Percentiles rank a stretch among this genome's conserved stretches.
phyloP scores from a whole-genome alignment of 208 protist genomes.

The Vickermania spadyakhi region DNA sequence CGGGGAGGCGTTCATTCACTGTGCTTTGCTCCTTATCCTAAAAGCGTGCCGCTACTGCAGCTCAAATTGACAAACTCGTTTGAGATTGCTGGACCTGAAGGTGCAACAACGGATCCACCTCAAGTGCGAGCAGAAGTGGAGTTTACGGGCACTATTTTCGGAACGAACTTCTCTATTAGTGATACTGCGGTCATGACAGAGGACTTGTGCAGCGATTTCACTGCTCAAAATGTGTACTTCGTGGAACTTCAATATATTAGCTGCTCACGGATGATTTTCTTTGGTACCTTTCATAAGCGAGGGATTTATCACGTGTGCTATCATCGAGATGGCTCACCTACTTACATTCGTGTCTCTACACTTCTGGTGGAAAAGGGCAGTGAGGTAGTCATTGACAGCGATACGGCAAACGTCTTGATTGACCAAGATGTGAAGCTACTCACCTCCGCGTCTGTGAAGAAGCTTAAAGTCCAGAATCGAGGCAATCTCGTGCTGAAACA shows the following conservation, averaged over 20 bases:
- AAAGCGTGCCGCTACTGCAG: conserved; percentile 41
- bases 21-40: conserved; percentile 57
- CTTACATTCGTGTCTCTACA: conserved; percentile 56
- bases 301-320: conserved; percentile 78
- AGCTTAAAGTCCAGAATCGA: conserved; percentile 53
- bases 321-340: conserved; percentile 40
- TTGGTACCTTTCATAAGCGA: conserved; percentile 41
- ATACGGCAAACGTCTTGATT: conserved; percentile 41
- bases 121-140: conserved; percentile 59
- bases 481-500: conserved; percentile 48
- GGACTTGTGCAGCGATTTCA: conserved; percentile 61
- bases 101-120: conserved; percentile 57
- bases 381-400: conserved; percentile 37
- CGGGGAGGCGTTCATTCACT: conserved; percentile 54
- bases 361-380: conserved; percentile 51
- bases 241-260: conserved; percentile 62
- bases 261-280: conserved; percentile 52
- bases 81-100: conserved; percentile 57
- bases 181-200: conserved; percentile 68
- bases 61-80: conserved; percentile 54
- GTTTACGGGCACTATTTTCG: conserved; percentile 68
- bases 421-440: conserved; percentile 45
- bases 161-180: conserved; percentile 61
- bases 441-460: conserved; percentile 33
- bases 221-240: conserved; percentile 44